Evolutionary conservation across 2,329 filamentous ascomycete genomes (phyloP), one percentile per base, ranked within the genome.

Genomic region (Rhynchosporium secalis): DNA sequence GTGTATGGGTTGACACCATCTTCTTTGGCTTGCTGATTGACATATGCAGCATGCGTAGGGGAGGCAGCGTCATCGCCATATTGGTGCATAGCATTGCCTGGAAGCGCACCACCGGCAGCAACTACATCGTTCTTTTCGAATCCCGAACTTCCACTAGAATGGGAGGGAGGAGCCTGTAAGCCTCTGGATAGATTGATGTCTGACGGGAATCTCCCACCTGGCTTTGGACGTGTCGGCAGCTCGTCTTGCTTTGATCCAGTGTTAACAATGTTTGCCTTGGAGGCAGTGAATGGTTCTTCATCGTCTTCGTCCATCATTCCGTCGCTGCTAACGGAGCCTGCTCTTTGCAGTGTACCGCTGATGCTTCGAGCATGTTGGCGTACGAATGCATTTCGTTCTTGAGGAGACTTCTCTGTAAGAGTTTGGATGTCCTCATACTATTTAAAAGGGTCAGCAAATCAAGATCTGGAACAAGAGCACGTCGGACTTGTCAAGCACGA

Each of bases 121-220:
- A 83, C 85, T 71, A 85, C 75, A 72, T 86, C 83, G 73, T 81
- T 80, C 72, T 87, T 86, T 69, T 75, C 69, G 64, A 78, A 78
- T 67, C 83, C 86, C 70, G 90, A 93, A 76, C 88, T 91, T 76
- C 87, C 86, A 81, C 91, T 96, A 81, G 90, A 91, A 65, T 90
- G 89, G 73, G 90, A 92, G 74, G 87, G 81, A 74, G 89, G 86
- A 74, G 85, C 87, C 78, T 92, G 88, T 86, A 92, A 87, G 82
- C 90, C 88, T 80, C 91, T 87, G 66, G 58, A 61, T 31, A 63
- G 57, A 46, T 83, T 80, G 72, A 98, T 81, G 81, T 97, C 93
- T 78, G 91, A 96, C 78, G 94, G 94, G 80, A 99, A 99, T 77
- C 93, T 87, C 81, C 94, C 94, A 87, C 93, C 94, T 87, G 92